Base-by-base conservation (phyloP, 805 yeast genomes). In the Scheffersomyces spartinae region DNA sequence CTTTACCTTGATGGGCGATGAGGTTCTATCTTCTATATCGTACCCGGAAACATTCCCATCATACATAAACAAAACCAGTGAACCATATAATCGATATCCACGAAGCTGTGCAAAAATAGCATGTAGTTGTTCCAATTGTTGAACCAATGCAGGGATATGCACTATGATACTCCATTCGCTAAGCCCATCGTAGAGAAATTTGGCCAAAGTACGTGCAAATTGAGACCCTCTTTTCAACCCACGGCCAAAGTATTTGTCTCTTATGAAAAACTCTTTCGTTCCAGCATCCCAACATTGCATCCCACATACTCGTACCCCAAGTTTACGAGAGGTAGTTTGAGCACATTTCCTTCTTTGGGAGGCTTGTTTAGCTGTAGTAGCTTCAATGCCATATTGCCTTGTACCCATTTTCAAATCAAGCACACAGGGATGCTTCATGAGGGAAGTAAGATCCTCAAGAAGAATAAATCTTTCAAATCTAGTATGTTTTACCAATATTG, bases 351-450 rank as follows among this genome's bases (percentile, higher is more conserved):
- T 62, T 17, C 82, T 55, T 54, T 91, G 98, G 1, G 95, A 82
- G 24, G 55, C 46, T 43, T 74, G 78, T 51, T 91, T 91, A 25
- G 72, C 55, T 9, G 54, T 48, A 5, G 65, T 63, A 0, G 97
- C 96, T 35, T 85, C 94, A n/a, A 88, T 78, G 7, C 99, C 98
- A 43, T 91, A 91, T 52, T 91, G 99, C 31, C 99, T 65, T 0
- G 99, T 88, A 1, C 99, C 99, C 97, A 91, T 91, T 47, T 91
- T 91, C 40, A 91, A 61, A 52, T 91, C 99, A 25, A 91, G 56
- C 1, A 88, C 97, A 46, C 95, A 86, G 1, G 98, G 96, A 35
- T 68, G 69, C 16, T 53, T 59, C 74, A 88, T 73, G 13, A 83
- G 82, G 28, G 75, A 67, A 0, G 97, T 91, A 25, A 91, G 55